These are phyloP conservation scores for Porpolomopsis calyptriformis DNA, from an alignment of 768 basidiomycete species.

Conservation along the genomic window DNA sequence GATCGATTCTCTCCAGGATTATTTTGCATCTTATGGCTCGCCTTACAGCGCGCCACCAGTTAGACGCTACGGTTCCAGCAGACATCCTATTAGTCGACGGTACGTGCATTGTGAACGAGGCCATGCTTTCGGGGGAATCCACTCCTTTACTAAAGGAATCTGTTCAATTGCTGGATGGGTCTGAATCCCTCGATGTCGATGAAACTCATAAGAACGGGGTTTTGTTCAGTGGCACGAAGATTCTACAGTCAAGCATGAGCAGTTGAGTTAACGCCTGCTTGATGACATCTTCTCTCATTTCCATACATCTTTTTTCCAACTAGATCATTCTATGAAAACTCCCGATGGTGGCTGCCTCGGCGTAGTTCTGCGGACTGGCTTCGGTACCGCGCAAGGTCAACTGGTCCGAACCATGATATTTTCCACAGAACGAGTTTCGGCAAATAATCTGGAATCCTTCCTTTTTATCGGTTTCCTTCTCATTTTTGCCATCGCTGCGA, in stretches of 20 bases:
- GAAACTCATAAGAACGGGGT: constrained; percentile 78
- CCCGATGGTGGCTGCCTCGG: constrained; percentile 92
- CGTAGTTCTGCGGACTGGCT: constrained; percentile 87
- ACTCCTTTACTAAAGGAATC: constrained; percentile 96
- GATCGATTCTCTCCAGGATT: constrained; percentile 11
- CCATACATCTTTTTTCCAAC: constrained; percentile 15
- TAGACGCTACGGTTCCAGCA: constrained; percentile 85
- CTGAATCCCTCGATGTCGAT: constrained; percentile 77
- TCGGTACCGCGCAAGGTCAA: constrained; percentile 95
- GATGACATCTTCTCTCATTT: neutral
- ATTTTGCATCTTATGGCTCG: constrained; percentile 3
- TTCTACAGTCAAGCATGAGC: constrained; percentile 67
- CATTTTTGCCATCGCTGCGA: constrained; percentile 94
- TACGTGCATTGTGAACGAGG: constrained; percentile 95
- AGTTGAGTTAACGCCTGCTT: constrained; percentile 25
- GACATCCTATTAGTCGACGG: constrained; percentile 90
- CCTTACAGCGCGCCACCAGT: constrained; percentile 46
- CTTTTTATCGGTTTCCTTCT: constrained; percentile 96
- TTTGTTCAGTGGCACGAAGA: constrained; percentile 95
- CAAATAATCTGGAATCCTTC: constrained; percentile 93
- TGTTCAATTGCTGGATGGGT: constrained; percentile 68
- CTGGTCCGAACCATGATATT: constrained; percentile 99
- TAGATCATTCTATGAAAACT: constrained; percentile 43
- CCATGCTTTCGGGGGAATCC: constrained; percentile 97
- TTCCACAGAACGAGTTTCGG: constrained; percentile 91